These are phyloP conservation scores for Delitschia confertaspora DNA, from an alignment of 495 filamentous ascomycete genomes.

Conservation along the genomic window DNA sequence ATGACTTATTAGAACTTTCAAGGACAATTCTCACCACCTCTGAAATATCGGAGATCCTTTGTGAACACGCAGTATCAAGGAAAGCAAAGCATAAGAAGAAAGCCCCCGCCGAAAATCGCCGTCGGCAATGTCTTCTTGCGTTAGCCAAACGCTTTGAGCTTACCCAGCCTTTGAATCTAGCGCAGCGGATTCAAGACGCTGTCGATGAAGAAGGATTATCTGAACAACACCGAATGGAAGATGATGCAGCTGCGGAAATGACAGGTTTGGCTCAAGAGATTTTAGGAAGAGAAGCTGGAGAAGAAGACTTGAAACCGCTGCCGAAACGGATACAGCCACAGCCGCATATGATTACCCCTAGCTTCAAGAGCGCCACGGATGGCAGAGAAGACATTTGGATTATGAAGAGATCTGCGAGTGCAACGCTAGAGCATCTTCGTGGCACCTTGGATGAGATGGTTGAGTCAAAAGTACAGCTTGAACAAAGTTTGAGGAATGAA, in stretches of 20 bases:
- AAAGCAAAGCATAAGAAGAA: slow-evolving; percentile 15
- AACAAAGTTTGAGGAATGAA: slow-evolving; percentile 47
- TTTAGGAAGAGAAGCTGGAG: slow-evolving; percentile 48
- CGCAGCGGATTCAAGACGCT: slow-evolving; percentile 58
- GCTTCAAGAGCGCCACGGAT: slow-evolving; percentile 19
- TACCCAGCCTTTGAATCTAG: slow-evolving; percentile 57
- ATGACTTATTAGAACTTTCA: slow-evolving; percentile 77
- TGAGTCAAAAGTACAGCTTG: slow-evolving; percentile 50
- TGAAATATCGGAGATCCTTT: slow-evolving; percentile 50
- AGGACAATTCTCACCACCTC: slow-evolving; percentile 72
- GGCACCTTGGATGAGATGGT: slow-evolving; percentile 48
- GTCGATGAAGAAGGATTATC: slow-evolving; percentile 91
- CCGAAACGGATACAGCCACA: slow-evolving; percentile 23
- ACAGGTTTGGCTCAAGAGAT: slow-evolving; percentile 61
- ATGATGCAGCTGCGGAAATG: slow-evolving; percentile 57
- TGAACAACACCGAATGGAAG: slow-evolving; percentile 66
- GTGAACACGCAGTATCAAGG: slow-evolving; percentile 23
- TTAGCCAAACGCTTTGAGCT: slow-evolving; percentile 59
- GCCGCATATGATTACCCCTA: slow-evolving; percentile 13
- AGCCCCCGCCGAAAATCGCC: slow-evolving; percentile 27
- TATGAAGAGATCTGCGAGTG: slow-evolving; percentile 68
- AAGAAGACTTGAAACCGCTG: slow-evolving; percentile 35
- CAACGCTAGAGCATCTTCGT: slow-evolving; percentile 57
- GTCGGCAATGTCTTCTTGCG: slow-evolving; percentile 35
- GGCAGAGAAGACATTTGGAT: slow-evolving; percentile 64